These are phyloP conservation scores for Daldinia childiae DNA, from an alignment of 495 filamentous ascomycete genomes.

Conservation along the genomic window DNA sequence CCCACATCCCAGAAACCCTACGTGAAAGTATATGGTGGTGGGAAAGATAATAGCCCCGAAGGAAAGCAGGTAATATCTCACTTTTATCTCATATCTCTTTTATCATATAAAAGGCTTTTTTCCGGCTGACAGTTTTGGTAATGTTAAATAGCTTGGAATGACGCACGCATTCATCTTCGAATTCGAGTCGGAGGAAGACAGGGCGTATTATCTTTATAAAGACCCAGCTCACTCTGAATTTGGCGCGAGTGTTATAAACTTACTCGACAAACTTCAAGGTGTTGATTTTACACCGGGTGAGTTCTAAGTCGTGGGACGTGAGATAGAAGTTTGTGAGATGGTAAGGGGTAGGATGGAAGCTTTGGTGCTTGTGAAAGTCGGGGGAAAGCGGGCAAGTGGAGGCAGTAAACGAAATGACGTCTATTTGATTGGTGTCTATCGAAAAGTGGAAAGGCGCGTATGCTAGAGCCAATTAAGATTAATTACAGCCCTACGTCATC, in stretches of 20 bases:
- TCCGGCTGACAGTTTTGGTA: slow-evolving; percentile 17
- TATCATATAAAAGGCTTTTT: neutral
- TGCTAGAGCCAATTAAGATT: slow-evolving; percentile 29
- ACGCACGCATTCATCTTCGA: slow-evolving; percentile 69
- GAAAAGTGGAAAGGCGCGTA: slow-evolving; percentile 1
- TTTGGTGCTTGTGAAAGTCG: neutral
- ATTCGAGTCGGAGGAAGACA: slow-evolving; percentile 68
- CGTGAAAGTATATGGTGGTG: slow-evolving; percentile 44
- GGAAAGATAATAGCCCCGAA: neutral
- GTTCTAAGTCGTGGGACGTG: neutral
- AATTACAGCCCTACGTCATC: slow-evolving; percentile 44
- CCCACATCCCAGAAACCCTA: slow-evolving; percentile 64
- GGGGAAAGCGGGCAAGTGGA: neutral
- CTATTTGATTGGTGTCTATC: slow-evolving; percentile 44
- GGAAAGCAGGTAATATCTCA: neutral
- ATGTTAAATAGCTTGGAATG: slow-evolving; percentile 56
- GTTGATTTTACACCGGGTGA: neutral
- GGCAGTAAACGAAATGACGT: slow-evolving; percentile 14
- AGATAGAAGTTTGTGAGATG: neutral
- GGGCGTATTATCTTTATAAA: slow-evolving; percentile 62
- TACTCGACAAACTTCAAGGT: neutral
- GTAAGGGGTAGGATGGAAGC: neutral
- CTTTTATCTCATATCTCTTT: neutral
- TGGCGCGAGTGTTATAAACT: neutral
- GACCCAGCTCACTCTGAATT: slow-evolving; percentile 59